Evolutionary conservation across 2,329 filamentous ascomycete genomes (phyloP), one percentile per base, ranked within the genome.

Genomic region (Endothia cerciana): DNA sequence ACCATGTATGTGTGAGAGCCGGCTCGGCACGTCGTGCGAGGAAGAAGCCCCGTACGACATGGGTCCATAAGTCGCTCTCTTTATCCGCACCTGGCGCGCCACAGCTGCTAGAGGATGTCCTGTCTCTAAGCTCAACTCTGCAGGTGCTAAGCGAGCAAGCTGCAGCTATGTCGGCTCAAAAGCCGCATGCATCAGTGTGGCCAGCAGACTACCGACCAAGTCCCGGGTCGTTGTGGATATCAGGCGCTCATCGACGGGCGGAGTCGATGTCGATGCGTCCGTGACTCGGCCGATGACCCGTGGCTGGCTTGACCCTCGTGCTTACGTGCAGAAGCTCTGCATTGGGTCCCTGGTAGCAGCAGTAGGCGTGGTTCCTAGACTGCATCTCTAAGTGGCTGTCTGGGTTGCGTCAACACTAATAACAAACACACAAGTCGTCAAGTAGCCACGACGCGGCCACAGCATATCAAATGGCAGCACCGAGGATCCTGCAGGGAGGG

Each of bases 301-400:
- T 65, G 43, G 38, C 56, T 49, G 40, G 57, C 36, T 60, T 28
- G 53, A 60, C 60, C 55, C 58, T 65, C 60, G 60, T 65, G 63
- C 63, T 68, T 68, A 65, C 65, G 51, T 68, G 65, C 65, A 68
- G 65, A 45, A 63, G 56, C 53, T 43, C 38, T 68, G 56, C 63
- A 65, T 51, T 60, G 60, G 40, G 13, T 55, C 25, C 51, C 25
- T 55, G 51, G 15, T 11, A 45, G 25, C 47, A 62, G 60, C 60
- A 62, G 51, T 55, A 55, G 51, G 60, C 57, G 59, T 55, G 51
- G 51, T 55, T 36, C 40, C 57, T 19, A 33, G 28, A 17, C 47
- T 65, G 63, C 66, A 65, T 45, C 36, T 47, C 55, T 65, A 22
- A 68, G 47, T 68, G 66, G 66, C 41, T 41, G 17, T 28, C 25